Percentiles rank a stretch among this genome's conserved stretches.
These are phyloP conservation scores for Lactarius hatsudake DNA, from an alignment of 768 basidiomycete species.

Conservation along the genomic window DNA sequence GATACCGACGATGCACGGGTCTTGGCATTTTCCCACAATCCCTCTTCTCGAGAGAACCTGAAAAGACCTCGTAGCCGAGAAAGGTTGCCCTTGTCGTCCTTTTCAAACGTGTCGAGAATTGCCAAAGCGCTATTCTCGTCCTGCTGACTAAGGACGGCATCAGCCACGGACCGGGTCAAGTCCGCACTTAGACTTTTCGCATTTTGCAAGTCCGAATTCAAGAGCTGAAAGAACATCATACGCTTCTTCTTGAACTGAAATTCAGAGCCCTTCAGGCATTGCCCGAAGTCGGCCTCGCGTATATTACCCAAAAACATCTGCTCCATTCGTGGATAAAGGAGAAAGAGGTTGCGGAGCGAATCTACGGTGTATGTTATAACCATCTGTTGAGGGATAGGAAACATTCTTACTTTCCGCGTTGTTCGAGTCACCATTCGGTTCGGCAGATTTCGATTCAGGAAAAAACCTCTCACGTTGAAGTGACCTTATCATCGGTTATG, in stretches of 20 bases:
- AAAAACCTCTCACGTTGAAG: not conserved
- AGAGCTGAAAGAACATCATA: not conserved
- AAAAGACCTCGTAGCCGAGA: not conserved
- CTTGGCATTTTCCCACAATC: not conserved
- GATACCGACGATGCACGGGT: not conserved
- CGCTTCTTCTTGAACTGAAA: not conserved
- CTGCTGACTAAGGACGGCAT: not conserved
- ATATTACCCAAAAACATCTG: not conserved
- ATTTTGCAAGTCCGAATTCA: not conserved
- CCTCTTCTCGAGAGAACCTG: not conserved
- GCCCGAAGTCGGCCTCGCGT: not conserved
- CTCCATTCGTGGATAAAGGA: not conserved
- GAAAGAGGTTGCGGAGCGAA: not conserved
- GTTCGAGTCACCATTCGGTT: not conserved
- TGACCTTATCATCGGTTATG: not conserved
- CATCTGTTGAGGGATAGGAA: not conserved
- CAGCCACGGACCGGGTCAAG: not conserved
- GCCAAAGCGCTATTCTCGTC: not conserved
- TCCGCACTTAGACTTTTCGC: not conserved
- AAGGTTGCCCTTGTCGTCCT: not conserved
- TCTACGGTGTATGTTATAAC: not conserved
- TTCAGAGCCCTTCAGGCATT: not conserved
- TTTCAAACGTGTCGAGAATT: not conserved
- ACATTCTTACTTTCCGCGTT: not conserved
- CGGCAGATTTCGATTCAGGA: not conserved